Evolutionary conservation across 2,329 filamentous ascomycete species (phyloP).

Genomic region (Raffaelea ambrosiae): DNA sequence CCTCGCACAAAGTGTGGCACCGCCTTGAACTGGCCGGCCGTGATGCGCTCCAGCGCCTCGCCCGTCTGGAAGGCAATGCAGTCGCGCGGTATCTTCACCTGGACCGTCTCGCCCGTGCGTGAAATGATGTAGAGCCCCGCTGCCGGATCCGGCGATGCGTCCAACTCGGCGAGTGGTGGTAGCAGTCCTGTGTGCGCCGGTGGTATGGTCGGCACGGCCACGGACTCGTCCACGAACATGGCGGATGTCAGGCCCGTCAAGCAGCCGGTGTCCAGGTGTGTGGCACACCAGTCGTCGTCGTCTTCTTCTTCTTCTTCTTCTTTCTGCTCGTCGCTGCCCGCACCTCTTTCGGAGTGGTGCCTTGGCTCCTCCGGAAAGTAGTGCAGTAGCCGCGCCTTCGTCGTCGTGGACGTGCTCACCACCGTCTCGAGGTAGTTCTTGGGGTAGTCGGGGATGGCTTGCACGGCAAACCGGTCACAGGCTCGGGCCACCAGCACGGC

Average conservation of each 20-base stretch:
- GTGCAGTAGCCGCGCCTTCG: constrained; percentile 85
- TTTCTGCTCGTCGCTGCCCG: not conserved
- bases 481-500: constrained; percentile 83
- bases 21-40: constrained; percentile 80
- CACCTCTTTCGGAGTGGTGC: too few relatives aligned
- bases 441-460: constrained; percentile 70
- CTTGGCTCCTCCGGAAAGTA: constrained; percentile 64
- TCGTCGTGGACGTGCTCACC: constrained; percentile 75
- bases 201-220: constrained; percentile 20
- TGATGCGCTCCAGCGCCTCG: constrained; percentile 85
- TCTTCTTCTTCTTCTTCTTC: constrained; percentile 19
- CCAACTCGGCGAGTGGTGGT: constrained; percentile 58
- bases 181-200: constrained; percentile 21
- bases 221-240: constrained; percentile 84
- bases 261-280: constrained; percentile 85
- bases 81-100: constrained; percentile 84
- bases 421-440: constrained; percentile 76
- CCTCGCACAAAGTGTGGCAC: constrained; percentile 94
- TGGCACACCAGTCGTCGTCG: constrained; percentile 91
- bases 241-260: constrained; percentile 88
- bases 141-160: constrained; percentile 67
- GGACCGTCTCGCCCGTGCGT: constrained; percentile 70
- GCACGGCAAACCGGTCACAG: constrained; percentile 76
- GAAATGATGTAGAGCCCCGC: constrained; percentile 94
- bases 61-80: constrained; percentile 96